A percentile compares a stretch with the other conserved stretches of the same genome.
These are phyloP conservation scores for Monilinia aucupariae DNA, from an alignment of 2,329 filamentous ascomycete genomes.

Conservation along the genomic window DNA sequence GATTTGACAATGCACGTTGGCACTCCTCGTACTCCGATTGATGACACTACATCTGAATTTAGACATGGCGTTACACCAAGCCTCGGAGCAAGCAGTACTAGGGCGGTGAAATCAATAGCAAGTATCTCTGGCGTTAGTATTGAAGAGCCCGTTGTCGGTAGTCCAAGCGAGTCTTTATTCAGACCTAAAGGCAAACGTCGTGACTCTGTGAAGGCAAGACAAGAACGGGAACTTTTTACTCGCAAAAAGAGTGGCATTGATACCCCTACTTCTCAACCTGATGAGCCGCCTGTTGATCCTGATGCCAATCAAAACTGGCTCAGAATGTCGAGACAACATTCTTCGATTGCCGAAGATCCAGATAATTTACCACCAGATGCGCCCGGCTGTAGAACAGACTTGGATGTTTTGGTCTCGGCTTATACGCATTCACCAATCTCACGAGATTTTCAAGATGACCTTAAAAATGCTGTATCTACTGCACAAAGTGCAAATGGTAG, in stretches of 20 bases:
- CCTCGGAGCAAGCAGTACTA: conserved; percentile 78
- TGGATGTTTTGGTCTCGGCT: conserved; percentile 72
- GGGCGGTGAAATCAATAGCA: conserved; percentile 83
- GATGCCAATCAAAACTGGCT: conserved; percentile 54
- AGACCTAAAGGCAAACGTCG: conserved; percentile 66
- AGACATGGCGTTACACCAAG: conserved; percentile 61
- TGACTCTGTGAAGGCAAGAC: conserved; percentile 76
- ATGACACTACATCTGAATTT: conserved; percentile 53
- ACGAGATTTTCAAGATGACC: conserved; percentile 68
- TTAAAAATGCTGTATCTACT: conserved; percentile 59
- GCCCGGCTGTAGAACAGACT: conserved; percentile 59
- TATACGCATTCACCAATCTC: conserved; percentile 78
- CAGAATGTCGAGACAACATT: conserved; percentile 49
- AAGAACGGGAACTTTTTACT: conserved; percentile 87
- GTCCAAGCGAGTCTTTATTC: conserved; percentile 52
- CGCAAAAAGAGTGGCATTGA: conserved; percentile 63
- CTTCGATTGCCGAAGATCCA: conserved; percentile 62
- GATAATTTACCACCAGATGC: conserved; percentile 58
- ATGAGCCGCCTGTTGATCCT: conserved; percentile 43
- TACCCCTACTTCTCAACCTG: conserved; percentile 60
- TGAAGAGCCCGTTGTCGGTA: conserved; percentile 55
- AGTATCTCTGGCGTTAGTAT: conserved; percentile 74
- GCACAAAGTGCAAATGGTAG: conserved; percentile 63
- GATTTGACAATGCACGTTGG: conserved; percentile 96
- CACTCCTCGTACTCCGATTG: conserved; percentile 46